Percentiles rank a stretch among this genome's conserved stretches.
These are phyloP conservation scores for Cystobasidium onofrii DNA, from an alignment of 768 basidiomycete genomes.

Conservation along the genomic window DNA sequence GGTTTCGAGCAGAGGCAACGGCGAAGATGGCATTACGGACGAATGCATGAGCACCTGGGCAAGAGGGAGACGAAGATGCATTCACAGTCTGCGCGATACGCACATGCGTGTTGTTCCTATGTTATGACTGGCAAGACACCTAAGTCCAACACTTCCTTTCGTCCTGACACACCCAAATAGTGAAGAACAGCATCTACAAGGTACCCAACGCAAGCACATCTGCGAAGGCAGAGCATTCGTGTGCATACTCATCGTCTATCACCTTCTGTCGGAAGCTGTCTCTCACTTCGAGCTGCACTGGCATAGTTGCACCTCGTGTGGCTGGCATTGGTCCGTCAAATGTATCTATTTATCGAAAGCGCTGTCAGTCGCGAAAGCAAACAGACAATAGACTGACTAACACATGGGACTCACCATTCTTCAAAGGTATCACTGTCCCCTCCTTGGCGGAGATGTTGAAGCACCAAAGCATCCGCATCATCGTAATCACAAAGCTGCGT, in stretches of 20 bases:
- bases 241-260: neutral
- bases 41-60: too few species aligned
- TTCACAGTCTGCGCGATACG: too few species aligned
- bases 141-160: too few species aligned
- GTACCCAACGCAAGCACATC: neutral
- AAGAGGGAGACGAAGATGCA: too few species aligned
- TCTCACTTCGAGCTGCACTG: constrained; percentile 4
- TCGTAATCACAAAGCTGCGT: constrained; percentile 5
- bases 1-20: neutral
- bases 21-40: too few species aligned
- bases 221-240: neutral
- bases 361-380: too few species aligned
- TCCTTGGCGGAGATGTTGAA: neutral
- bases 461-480: neutral
- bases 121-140: too few species aligned
- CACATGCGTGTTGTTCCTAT: too few species aligned
- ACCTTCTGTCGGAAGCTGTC: neutral
- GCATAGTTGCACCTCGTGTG: constrained; percentile 1
- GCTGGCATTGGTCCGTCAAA: constrained; percentile 21
- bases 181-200: neutral
- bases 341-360: too few species aligned
- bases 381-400: too few species aligned
- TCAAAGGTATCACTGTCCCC: neutral
- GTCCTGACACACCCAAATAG: too few species aligned
- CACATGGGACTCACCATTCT: neutral